Conservation (phyloP, 805 yeast genomes). For the Blastobotrys peoriensis region DNA sequence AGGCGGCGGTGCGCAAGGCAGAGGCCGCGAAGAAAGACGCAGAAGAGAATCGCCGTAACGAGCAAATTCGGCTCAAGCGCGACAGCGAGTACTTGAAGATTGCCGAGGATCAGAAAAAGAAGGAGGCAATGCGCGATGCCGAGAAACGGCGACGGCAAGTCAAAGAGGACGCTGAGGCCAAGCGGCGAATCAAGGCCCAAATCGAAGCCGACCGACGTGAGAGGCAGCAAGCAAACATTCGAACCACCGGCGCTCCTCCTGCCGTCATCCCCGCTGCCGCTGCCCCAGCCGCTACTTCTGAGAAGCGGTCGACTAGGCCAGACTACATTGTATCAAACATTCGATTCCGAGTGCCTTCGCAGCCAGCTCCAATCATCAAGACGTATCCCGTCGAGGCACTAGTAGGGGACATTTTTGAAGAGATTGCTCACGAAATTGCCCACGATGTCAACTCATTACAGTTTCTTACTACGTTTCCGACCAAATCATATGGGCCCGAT, state of each 20-base stretch:
- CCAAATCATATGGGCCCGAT: constrained; percentile 16
- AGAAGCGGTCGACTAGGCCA: constrained; percentile 7
- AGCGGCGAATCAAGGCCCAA: constrained; percentile 26
- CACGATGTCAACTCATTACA: constrained; percentile 17
- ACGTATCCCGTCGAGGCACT: constrained; percentile 24
- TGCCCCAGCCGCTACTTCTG: constrained; percentile 8
- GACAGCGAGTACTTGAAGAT: constrained; percentile 24
- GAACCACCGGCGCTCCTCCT: constrained; percentile 14
- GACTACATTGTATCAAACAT: constrained; percentile 22
- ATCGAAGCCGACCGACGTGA: constrained; percentile 31
- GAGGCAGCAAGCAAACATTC: constrained; percentile 9
- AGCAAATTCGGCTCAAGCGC: constrained; percentile 25
- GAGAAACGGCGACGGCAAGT: constrained; percentile 27
- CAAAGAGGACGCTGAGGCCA: constrained; percentile 27
- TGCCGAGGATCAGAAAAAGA: constrained; percentile 27
- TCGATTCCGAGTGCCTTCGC: constrained; percentile 21
- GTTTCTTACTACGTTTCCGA: constrained; percentile 30
- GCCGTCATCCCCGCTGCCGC: constrained; percentile 7
- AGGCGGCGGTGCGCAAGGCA: constrained; percentile 28
- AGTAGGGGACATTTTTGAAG: constrained; percentile 25
- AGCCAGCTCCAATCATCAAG: constrained; percentile 22
- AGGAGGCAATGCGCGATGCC: constrained; percentile 28
- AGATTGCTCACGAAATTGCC: constrained; percentile 21
- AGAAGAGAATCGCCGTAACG: constrained; percentile 26
- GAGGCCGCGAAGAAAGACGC: constrained; percentile 27